Percentiles rank a stretch among this genome's conserved stretches.
Evolutionary conservation across 352 stramenopile species (phyloP).

Genomic region (Globisporangium ultimum): DNA sequence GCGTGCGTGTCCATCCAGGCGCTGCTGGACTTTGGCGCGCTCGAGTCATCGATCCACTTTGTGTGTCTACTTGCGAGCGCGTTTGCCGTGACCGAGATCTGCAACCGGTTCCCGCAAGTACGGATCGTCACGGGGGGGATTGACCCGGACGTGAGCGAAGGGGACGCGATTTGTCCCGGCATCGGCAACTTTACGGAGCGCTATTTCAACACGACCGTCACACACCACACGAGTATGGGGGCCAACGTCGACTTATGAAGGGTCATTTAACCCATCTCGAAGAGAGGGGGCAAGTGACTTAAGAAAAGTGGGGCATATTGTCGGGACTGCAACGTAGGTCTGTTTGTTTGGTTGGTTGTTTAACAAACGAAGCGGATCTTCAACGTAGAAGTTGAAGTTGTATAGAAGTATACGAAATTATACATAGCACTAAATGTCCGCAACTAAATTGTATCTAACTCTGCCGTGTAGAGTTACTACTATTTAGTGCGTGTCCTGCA

Average conservation of each 20-base stretch:
- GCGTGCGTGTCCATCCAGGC: constrained; percentile 27
- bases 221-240: constrained; percentile 9
- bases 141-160: constrained; percentile 24
- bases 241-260: constrained; percentile 4
- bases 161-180: constrained; percentile 19
- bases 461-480: no score
- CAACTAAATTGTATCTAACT: no score
- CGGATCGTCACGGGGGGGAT: constrained; percentile 27
- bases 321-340: no score
- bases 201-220: constrained; percentile 28
- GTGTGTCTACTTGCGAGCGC: constrained; percentile 31
- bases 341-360: no score
- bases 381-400: no score
- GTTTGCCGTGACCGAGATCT: constrained; percentile 21
- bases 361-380: no score
- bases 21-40: constrained; percentile 28
- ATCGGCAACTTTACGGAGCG: constrained; percentile 38
- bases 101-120: constrained; percentile 17
- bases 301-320: no score
- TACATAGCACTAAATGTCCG: no score
- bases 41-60: constrained; percentile 24
- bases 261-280: no score
- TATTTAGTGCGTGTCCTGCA: no score
- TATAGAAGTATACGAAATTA: no score
- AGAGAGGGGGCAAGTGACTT: no score